Base-by-base conservation (phyloP, 2,329 filamentous ascomycete genomes). In the Neoarthrinium moseri region DNA sequence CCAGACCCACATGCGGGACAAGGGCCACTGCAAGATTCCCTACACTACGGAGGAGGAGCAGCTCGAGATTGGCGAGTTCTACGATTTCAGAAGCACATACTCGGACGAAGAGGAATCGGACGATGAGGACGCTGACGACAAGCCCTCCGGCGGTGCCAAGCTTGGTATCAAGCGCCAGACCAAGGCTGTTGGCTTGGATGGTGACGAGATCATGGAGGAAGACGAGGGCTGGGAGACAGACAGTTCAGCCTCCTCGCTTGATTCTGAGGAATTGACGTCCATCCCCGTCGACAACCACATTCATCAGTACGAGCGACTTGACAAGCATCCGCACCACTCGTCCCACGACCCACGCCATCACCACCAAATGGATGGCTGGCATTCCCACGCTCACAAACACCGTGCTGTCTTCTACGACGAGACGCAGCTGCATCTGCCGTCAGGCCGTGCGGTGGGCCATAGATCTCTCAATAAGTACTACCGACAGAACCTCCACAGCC, bases 1-100 rank as follows among this genome's bases (percentile, higher is more conserved):
- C 21, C 91, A 96, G 63, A 96, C 91, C 1, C 94, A 99, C 65
- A 99, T 99, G 94, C 85, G 90, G 35, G 94, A 99, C 65, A 92
- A 91, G 63, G 87, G 90, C 1, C 94, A 99, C 69, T 97, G 92
- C 78, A 96, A 91, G 80, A 95, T 99, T 56, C 91, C 90, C 0
- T 99, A 92, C 65, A 84, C 86, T 42, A 86, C 84, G 0, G 89
- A 96, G 62, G 86, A 87, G 27, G 91, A 97, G 61, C 90, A 96
- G 71, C 79, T 97, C 23, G 90, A 95, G 46, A 89, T 99, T 60
- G 94, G 94, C 46, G 89, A 97, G 54, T 96, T 89, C 67, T 99
- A 99, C 68, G 94, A 99, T 63, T 99, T 99, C 77, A 81, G 89
- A 54, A 89, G 88, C 69, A 96, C 94, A 2, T 99, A 99, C 66